Base-by-base conservation (phyloP, 345 rosid species). In the Kandelia obovata region DNA sequence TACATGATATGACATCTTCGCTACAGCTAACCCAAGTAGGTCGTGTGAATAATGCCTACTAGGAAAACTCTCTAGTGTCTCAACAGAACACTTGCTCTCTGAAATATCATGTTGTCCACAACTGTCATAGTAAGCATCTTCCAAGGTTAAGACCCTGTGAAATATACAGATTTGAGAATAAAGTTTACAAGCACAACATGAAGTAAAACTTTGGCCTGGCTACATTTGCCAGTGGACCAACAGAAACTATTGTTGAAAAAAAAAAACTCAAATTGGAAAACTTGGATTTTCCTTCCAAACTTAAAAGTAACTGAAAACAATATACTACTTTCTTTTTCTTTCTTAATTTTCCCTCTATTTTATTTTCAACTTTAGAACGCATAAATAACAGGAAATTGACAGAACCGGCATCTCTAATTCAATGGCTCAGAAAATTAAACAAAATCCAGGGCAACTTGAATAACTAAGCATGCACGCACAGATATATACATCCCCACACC, bases 81-180 rank as follows among this genome's bases (percentile, higher is more conserved):
- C 84, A 65, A 47, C 23, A 56, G 78, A 83, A 78, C 74, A 71
- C 75, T 79, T 75, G 68, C 67, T 69, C 81, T 68, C 82, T n/a
- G 60, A 77, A 69, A 81, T 77, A 75, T 75, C 73, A 78, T 70
- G 72, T 49, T 61, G 76, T 73, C 73, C 87, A 75, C 56, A 76
- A 73, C 62, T 81, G 61, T 86, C 90, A 77, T 77, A 90, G 82
- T 86, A 93, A 30, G 90, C 91, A 79, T 91, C 96, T 83, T 88
- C 97, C 91, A 89, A 84, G 63, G 98, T 88, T 75, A 93, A 80
- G 76, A 93, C 85, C 94, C 98, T 93, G 85, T 67, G 69, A 67
- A 60, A 75, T 53, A 61, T 73, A 61, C 37, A 59, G 16, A 61
- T 0, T 59, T 27, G 52, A 64, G 52, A 61, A 49, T 61, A 47